phyloP scores from a whole-genome alignment of 2,329 filamentous ascomycete species.

The Trichoderma breve region DNA sequence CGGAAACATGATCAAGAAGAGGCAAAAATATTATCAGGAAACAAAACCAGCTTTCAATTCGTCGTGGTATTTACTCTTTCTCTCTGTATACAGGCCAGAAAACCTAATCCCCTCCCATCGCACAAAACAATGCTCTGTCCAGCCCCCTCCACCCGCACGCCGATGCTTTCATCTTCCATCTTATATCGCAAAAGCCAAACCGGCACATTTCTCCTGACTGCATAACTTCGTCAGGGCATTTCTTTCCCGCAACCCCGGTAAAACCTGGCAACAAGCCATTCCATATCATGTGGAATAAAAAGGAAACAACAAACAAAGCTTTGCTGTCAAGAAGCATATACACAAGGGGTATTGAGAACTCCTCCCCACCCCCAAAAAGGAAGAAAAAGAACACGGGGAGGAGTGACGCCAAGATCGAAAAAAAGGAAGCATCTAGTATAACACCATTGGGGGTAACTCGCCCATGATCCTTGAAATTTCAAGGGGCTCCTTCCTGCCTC shows the following conservation, averaged over 20 bases:
- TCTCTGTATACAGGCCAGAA: neutral
- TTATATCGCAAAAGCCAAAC: neutral
- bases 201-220: slow-evolving; percentile 16
- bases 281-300: slow-evolving; percentile 8
- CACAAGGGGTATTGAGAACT: slow-evolving; percentile 21
- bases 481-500: neutral
- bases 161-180: neutral
- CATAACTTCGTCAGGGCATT: slow-evolving; percentile 20
- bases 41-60: neutral
- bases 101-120: neutral
- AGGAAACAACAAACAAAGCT: slow-evolving; percentile 1
- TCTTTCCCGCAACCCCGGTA: slow-evolving; percentile 6
- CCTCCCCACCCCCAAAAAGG: neutral
- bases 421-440: neutral
- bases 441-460: neutral
- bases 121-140: slow-evolving; percentile 1
- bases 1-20: neutral
- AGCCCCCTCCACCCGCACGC: neutral
- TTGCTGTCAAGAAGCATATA: slow-evolving; percentile 14
- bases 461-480: neutral
- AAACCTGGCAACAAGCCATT: slow-evolving; percentile 4
- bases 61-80: neutral
- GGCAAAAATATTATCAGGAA: neutral
- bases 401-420: slow-evolving; percentile 7
- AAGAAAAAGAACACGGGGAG: slow-evolving; percentile 1